phyloP scores from a whole-genome alignment of 371 early-diverging fungal species.

The Entomophthora muscae region DNA sequence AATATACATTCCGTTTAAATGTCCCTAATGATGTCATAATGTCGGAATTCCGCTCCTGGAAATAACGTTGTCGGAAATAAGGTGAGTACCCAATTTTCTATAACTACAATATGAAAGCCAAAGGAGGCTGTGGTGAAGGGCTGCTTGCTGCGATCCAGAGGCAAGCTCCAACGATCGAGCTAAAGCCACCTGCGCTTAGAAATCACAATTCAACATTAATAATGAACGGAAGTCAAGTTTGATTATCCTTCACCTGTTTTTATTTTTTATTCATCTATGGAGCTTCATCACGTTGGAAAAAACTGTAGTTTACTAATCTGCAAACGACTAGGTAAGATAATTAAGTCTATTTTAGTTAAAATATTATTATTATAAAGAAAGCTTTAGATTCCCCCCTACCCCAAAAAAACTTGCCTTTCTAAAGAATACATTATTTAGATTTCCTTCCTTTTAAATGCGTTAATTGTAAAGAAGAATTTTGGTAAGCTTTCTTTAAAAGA shows the following conservation, averaged over 20 bases:
- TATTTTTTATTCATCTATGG: background rate
- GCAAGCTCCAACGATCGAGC: too few species aligned
- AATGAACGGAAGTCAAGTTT: too few species aligned
- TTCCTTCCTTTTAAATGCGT: conserved; percentile 6
- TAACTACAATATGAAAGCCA: too few species aligned
- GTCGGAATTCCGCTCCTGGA: too few species aligned
- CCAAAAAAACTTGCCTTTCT: background rate
- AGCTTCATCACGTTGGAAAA: background rate
- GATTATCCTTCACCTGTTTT: background rate
- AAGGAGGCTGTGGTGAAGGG: too few species aligned
- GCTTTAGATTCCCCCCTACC: background rate
- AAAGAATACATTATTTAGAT: background rate
- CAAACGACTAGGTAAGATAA: background rate
- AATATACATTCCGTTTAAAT: too few species aligned
- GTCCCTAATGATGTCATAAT: too few species aligned
- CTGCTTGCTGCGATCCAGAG: too few species aligned
- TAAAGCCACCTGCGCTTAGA: too few species aligned
- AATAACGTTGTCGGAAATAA: too few species aligned
- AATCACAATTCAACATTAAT: too few species aligned
- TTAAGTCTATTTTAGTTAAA: background rate
- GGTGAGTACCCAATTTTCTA: too few species aligned
- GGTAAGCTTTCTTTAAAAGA: background rate
- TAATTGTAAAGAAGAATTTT: background rate
- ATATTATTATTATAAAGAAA: background rate
- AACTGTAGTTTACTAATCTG: conserved; percentile 2